These are phyloP conservation scores for Epichloe scottii DNA, from an alignment of 2,329 filamentous ascomycete genomes.

Conservation along the genomic window DNA sequence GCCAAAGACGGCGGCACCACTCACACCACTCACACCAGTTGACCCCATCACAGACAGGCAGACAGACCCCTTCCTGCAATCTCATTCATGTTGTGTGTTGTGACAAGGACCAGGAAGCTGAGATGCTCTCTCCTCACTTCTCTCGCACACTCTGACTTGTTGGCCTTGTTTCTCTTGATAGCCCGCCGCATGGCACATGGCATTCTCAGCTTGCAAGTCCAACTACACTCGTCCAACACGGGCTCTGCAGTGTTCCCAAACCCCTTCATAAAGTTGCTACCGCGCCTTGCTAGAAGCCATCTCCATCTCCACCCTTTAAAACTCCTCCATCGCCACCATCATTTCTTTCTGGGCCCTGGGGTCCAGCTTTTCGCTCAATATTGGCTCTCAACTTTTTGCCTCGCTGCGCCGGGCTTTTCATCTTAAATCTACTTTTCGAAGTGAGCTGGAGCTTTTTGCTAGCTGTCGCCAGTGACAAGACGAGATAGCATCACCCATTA, in stretches of 20 bases:
- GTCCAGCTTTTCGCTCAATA: not conserved
- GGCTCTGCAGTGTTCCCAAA: not conserved
- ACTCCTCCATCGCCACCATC: slow-evolving; percentile 1
- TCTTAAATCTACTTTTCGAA: not conserved
- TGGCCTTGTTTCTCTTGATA: not conserved
- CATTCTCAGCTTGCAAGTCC: not conserved
- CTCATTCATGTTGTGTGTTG: not conserved
- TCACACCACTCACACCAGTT: not conserved
- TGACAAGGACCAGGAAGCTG: not conserved
- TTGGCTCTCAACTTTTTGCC: not conserved
- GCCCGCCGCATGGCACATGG: not conserved
- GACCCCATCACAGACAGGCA: not conserved
- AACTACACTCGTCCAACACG: not conserved
- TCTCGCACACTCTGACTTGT: not conserved
- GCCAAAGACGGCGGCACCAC: not conserved
- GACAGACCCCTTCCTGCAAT: not conserved
- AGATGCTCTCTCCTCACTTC: not conserved
- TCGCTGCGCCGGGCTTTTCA: not conserved
- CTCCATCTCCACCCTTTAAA: slow-evolving; percentile 1
- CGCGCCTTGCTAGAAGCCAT: not conserved
- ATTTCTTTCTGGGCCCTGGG: not conserved
- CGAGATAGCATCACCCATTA: not conserved
- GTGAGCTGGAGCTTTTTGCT: not conserved
- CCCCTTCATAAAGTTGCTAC: not conserved
- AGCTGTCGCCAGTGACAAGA: not conserved